Conservation (phyloP, 441 rosid species). For the Dalechampia spathulata region DNA sequence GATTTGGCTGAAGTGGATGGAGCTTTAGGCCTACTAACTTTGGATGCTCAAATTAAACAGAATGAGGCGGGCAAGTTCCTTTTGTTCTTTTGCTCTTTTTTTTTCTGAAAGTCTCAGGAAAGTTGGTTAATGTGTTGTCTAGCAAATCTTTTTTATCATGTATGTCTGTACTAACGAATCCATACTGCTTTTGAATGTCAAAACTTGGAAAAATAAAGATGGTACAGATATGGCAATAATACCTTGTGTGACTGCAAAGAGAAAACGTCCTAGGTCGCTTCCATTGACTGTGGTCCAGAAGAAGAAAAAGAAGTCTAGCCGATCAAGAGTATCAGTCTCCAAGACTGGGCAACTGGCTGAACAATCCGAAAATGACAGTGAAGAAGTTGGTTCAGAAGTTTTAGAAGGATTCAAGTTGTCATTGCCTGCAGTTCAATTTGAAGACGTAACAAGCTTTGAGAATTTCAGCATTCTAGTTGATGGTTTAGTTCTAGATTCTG, state of each 20-base stretch:
- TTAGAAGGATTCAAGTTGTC: constrained; percentile 1
- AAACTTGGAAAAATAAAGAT: too few relatives aligned
- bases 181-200: constrained; percentile 13
- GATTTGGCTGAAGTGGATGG: constrained; percentile 58
- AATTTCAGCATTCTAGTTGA: not conserved
- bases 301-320: constrained; percentile 30
- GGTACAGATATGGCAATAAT: constrained; percentile 17
- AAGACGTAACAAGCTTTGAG: constrained; percentile 1
- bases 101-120: too few relatives aligned
- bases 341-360: constrained; percentile 20
- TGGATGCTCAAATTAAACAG: constrained; percentile 49
- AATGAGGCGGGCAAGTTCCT: constrained; percentile 55
- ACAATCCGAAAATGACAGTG: not conserved
- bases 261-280: constrained; percentile 41
- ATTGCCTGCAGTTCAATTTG: not conserved
- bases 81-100: too few relatives aligned
- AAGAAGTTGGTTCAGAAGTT: not conserved
- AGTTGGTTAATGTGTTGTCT: constrained; percentile 19
- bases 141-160: not conserved
- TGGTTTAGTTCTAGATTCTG: constrained; percentile 6
- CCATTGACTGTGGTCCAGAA: constrained; percentile 38
- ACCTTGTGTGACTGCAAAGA: constrained; percentile 24
- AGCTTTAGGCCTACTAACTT: constrained; percentile 56
- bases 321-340: constrained; percentile 23
- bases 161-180: constrained; percentile 5